These are phyloP conservation scores for Trichoderma virens DNA, from an alignment of 495 filamentous ascomycete genomes.

Conservation along the genomic window DNA sequence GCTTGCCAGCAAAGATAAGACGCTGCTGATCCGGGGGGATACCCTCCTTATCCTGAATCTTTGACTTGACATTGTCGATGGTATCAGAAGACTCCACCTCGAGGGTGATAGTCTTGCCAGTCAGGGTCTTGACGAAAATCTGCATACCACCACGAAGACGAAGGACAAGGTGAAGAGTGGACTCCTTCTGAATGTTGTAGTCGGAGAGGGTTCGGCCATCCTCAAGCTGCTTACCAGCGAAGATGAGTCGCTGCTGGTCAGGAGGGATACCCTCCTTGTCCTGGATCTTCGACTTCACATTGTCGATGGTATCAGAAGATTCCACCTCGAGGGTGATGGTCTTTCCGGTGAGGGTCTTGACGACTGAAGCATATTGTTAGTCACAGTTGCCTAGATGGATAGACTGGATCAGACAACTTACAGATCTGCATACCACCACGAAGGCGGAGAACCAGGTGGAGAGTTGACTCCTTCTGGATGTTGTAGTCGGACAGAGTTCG, in stretches of 20 bases:
- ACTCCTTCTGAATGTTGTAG: conserved; percentile 99
- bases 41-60: conserved; percentile 99
- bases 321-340: conserved; percentile 98
- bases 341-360: conserved; percentile 91
- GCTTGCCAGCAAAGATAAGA: conserved; percentile 94
- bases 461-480: conserved; percentile 96
- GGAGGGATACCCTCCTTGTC: conserved; percentile 96
- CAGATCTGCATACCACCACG: conserved; percentile 99
- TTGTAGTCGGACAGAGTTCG: conserved; percentile 97
- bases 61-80: conserved; percentile 90
- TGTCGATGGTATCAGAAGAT: conserved; percentile 93
- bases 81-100: conserved; percentile 88
- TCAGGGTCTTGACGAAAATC: conserved; percentile 75
- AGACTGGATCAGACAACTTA: conserved; percentile 34
- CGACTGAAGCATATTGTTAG: conserved; percentile 34
- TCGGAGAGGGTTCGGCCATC: conserved; percentile 76
- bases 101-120: conserved; percentile 88
- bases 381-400: background rate
- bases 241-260: conserved; percentile 91
- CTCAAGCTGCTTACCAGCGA: conserved; percentile 93
- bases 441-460: conserved; percentile 92
- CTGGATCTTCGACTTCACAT: conserved; percentile 74
- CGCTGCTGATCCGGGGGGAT: conserved; percentile 99
- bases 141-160: conserved; percentile 99
- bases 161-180: conserved; percentile 89